phyloP scores from a whole-genome alignment of 169 alveolate genomes.

The Eimeria necatrix region DNA sequence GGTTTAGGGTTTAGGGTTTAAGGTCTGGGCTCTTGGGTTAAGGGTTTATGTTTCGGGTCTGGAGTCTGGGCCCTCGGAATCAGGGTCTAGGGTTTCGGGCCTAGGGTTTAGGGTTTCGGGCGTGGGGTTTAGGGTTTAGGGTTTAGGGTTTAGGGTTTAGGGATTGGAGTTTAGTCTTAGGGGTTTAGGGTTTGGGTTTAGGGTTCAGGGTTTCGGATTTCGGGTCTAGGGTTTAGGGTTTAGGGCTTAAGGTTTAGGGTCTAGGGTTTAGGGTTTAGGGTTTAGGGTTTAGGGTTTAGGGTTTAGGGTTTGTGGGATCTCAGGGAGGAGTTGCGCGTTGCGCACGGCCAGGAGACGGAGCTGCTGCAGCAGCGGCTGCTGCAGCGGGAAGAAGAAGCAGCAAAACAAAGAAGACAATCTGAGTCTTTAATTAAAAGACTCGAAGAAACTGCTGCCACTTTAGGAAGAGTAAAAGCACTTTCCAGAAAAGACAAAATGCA shows the following conservation, averaged over 20 bases:
- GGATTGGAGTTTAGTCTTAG: too few relatives aligned
- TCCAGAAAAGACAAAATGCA: slow-evolving; percentile 15
- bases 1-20: too few relatives aligned
- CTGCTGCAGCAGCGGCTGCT: background rate
- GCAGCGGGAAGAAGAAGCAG: slow-evolving; percentile 22
- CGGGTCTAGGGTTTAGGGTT: background rate
- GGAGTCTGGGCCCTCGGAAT: too few relatives aligned
- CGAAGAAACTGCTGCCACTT: background rate
- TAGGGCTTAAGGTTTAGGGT: background rate
- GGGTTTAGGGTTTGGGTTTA: too few relatives aligned
- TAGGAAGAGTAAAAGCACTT: background rate
- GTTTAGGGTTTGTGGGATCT: background rate
- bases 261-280: background rate
- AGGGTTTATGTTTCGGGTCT: too few relatives aligned
- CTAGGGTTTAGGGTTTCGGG: too few relatives aligned
- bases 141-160: too few relatives aligned
- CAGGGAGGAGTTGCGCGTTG: background rate
- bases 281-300: background rate
- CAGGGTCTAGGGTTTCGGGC: too few relatives aligned
- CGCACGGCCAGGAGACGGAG: slow-evolving; percentile 22
- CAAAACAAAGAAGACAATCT: background rate
- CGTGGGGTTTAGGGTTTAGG: too few relatives aligned
- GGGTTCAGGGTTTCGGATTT: too few relatives aligned
- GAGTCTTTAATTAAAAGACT: background rate
- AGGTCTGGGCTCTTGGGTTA: too few relatives aligned